Base-by-base conservation (phyloP, 2,329 filamentous ascomycete species). In the Zymoseptoria passerinii region DNA sequence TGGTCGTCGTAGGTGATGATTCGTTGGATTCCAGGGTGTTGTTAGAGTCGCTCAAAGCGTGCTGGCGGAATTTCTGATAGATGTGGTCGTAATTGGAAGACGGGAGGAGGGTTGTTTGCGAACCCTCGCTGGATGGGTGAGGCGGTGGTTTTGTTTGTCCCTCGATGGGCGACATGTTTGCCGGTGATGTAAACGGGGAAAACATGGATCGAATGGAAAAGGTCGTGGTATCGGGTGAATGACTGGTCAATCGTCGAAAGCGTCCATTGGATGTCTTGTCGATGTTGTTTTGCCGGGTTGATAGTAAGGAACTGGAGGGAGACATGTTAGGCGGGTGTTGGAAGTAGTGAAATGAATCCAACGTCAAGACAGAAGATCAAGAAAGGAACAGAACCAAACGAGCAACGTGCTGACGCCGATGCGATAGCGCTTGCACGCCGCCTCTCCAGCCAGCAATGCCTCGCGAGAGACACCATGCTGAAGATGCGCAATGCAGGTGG, bases 1-100 rank as follows among this genome's bases (percentile, higher is more conserved):
- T 83, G 1, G 92, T 96, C 3, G 92, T 96, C 7, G 92, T 97
- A 1, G 94, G 94, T 8, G 92, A 97, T 20, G 92, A 96, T 69
- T 96, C 92, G 49, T 89, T 89, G 1, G 94, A 97, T 63, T 89
- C 90, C 16, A 88, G 89, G 56, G 81, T 81, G 63, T 88, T 86
- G 2, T 88, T 90, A 7, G 87, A 92, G n/a, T 84, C 87, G 75
- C 87, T 90, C 70, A 89, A 83, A 71, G 85, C 81, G 71, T 89
- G 87, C 69, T 86, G 84, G 74, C 90, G 88, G 53, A 67, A 70
- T 57, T 64, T 67, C 27, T 62, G 63, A 50, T 67, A 66, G 13
- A 64, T 54, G 23, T 66, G 65, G 23, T 68, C 67, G 56, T 67
- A 68, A 8, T 65, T 64, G 28, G 61, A 56, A 20, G 63, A 58